Evolutionary conservation across 257 asterid species (phyloP).

Genomic region (Haberlea rhodopensis): DNA sequence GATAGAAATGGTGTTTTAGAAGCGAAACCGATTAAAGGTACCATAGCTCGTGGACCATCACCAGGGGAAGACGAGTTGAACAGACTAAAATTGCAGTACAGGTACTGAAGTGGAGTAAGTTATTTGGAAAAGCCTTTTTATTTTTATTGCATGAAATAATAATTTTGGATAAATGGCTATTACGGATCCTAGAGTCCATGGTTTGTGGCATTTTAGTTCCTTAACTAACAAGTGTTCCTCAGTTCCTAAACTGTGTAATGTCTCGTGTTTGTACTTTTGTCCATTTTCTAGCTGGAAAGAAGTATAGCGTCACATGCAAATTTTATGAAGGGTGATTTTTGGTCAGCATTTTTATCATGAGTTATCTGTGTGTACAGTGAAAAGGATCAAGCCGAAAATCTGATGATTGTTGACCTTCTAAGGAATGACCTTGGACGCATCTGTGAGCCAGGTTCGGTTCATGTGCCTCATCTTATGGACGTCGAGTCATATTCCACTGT

Average conservation of each 20-base stretch:
- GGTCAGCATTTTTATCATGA: not conserved
- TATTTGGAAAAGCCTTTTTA: not conserved
- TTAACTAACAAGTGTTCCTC: not conserved
- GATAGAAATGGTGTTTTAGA: constrained; percentile 75
- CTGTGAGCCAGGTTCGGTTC: constrained; percentile 91
- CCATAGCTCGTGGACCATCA: constrained; percentile 82
- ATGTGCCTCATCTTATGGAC: constrained; percentile 93
- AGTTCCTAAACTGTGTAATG: not conserved
- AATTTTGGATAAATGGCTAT: not conserved
- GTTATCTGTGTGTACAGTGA: constrained; percentile 48
- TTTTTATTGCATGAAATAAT: not conserved
- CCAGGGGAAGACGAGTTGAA: constrained; percentile 63
- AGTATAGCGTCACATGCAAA: too few species aligned
- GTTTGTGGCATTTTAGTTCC: not conserved
- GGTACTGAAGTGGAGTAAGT: constrained; percentile 37
- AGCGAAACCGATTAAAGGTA: constrained; percentile 97
- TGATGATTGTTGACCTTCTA: constrained; percentile 95
- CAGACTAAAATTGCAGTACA: constrained; percentile 71
- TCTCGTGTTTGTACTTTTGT: not conserved
- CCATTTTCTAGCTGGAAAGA: not conserved
- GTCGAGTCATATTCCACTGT: constrained; percentile 91
- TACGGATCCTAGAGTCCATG: not conserved
- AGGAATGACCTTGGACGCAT: constrained; percentile 98
- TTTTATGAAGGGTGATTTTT: not conserved
- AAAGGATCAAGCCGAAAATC: constrained; percentile 96